A percentile compares a stretch with the other conserved stretches of the same genome.
Conservation (phyloP, 2,329 filamentous ascomycete species). For the Fusarium sp. region DNA sequence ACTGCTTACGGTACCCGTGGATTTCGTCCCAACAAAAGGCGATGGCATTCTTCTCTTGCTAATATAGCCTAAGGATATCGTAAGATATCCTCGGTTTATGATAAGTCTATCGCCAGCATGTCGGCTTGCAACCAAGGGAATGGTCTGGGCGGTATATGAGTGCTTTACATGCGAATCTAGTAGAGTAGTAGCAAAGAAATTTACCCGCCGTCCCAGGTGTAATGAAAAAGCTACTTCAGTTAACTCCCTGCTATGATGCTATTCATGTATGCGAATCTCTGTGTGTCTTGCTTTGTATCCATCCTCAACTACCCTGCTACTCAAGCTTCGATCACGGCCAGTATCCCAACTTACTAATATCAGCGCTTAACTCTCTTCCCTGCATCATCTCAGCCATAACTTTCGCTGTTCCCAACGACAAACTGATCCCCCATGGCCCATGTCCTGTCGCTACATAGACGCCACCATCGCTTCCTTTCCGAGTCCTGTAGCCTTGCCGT, state of each 20-base stretch:
- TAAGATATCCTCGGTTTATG: neutral
- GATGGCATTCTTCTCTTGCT: neutral
- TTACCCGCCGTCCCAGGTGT: neutral
- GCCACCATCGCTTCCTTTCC: conserved; percentile 60
- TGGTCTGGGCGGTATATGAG: neutral
- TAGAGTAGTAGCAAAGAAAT: neutral
- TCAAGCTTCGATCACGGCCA: neutral
- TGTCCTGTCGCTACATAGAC: conserved; percentile 78
- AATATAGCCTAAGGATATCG: neutral
- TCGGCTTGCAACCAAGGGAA: too few species aligned
- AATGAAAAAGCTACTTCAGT: neutral
- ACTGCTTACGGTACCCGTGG: neutral
- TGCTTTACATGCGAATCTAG: neutral
- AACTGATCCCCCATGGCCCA: conserved; percentile 77
- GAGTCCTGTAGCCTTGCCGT: conserved; percentile 57
- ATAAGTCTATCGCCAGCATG: neutral
- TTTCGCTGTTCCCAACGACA: conserved; percentile 73
- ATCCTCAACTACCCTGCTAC: neutral
- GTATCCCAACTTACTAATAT: conserved; percentile 54
- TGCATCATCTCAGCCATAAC: conserved; percentile 76
- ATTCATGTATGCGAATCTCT: neutral
- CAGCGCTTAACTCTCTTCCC: conserved; percentile 64
- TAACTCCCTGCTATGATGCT: neutral
- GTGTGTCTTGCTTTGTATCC: neutral
- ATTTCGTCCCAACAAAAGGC: neutral